Percentiles rank a stretch among this genome's conserved stretches.
phyloP scores from a whole-genome alignment of 768 basidiomycete species.

The Amanita rubescens region DNA sequence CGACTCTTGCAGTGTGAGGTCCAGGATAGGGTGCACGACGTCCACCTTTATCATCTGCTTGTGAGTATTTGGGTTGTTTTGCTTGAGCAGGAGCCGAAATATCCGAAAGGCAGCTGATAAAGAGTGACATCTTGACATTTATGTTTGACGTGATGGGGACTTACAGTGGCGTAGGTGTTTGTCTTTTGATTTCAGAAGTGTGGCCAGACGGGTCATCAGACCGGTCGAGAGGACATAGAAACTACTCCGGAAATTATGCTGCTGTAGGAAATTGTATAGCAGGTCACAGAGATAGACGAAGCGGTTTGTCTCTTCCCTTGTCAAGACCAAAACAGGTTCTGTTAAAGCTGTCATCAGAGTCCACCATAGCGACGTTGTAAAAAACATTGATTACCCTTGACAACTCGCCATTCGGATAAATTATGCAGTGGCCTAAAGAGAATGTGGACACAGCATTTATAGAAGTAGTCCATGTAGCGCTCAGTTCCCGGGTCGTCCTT shows the following conservation, averaged over 20 bases:
- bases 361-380: not conserved
- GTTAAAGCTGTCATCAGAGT: slow-evolving; percentile 7
- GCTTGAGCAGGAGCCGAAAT: slow-evolving; percentile 78
- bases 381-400: slow-evolving; percentile 21
- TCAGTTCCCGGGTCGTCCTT: slow-evolving; percentile 87
- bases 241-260: slow-evolving; percentile 89
- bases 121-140: slow-evolving; percentile 1
- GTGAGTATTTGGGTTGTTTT: slow-evolving; percentile 71
- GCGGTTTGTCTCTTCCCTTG: slow-evolving; percentile 75
- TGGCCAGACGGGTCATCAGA: slow-evolving; percentile 66
- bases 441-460: slow-evolving; percentile 72
- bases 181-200: slow-evolving; percentile 73
- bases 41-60: slow-evolving; percentile 79
- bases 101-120: slow-evolving; percentile 80
- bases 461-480: slow-evolving; percentile 89
- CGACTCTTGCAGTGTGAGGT: slow-evolving; percentile 78
- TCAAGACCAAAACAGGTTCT: slow-evolving; percentile 50
- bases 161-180: slow-evolving; percentile 90
- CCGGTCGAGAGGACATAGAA: slow-evolving; percentile 82
- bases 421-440: slow-evolving; percentile 75
- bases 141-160: slow-evolving; percentile 19
- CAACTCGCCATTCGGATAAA: slow-evolving; percentile 55
- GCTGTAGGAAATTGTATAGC: slow-evolving; percentile 78
- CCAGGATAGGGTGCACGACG: slow-evolving; percentile 74
- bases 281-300: slow-evolving; percentile 88